Evolutionary conservation across 306 rosid species (phyloP).

Genomic region (Quercus bicolor): DNA sequence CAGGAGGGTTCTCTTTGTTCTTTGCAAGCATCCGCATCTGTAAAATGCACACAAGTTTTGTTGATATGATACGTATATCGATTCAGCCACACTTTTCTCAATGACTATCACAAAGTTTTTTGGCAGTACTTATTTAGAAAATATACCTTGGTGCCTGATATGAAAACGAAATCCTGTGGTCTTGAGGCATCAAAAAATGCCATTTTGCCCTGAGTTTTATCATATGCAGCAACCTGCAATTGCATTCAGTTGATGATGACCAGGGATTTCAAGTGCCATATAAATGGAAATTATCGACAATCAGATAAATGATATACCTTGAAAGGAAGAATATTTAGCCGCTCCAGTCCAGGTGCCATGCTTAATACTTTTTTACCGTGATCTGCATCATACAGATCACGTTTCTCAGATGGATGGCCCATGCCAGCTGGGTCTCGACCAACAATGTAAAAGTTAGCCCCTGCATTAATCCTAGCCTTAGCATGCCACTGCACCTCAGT

Average conservation of each 20-base stretch:
- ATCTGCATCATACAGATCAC: slow-evolving; percentile 94
- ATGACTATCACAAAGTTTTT: background rate
- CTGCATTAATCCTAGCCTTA: slow-evolving; percentile 97
- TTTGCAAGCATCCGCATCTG: slow-evolving; percentile 95
- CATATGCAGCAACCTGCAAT: slow-evolving; percentile 97
- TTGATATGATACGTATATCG: background rate
- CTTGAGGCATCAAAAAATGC: slow-evolving; percentile 97
- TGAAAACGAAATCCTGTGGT: slow-evolving; percentile 86
- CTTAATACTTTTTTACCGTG: slow-evolving; percentile 95
- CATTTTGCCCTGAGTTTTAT: slow-evolving; percentile 90
- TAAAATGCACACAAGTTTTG: slow-evolving; percentile 2
- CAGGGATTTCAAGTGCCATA: background rate
- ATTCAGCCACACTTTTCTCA: background rate
- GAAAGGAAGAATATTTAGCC: slow-evolving; percentile 96
- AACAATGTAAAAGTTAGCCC: slow-evolving; percentile 96
- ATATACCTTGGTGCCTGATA: slow-evolving; percentile 95
- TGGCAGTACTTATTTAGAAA: background rate
- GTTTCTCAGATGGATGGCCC: slow-evolving; percentile 88
- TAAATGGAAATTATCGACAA: background rate
- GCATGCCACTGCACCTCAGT: slow-evolving; percentile 99
- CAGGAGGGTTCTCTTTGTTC: slow-evolving; percentile 94
- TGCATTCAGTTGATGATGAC: slow-evolving; percentile 17
- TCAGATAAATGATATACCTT: slow-evolving; percentile 48
- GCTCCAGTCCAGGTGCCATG: slow-evolving; percentile 99
- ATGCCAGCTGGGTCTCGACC: slow-evolving; percentile 99